Percentiles rank a stretch among this genome's conserved stretches.
These are phyloP conservation scores for Glycine soja DNA, from an alignment of 306 rosid genomes.

Conservation along the genomic window DNA sequence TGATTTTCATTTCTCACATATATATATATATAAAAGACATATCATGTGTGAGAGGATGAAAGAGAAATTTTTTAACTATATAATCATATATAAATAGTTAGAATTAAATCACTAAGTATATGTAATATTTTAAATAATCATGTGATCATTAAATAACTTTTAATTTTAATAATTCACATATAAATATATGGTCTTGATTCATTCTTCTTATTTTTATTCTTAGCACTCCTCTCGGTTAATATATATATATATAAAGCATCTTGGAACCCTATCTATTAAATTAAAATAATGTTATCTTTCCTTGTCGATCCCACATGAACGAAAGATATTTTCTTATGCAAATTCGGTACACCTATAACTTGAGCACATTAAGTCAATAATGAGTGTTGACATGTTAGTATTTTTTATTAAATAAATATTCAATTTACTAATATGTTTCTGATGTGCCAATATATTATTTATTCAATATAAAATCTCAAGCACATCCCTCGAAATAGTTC, in stretches of 20 bases:
- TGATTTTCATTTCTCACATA: too few relatives aligned
- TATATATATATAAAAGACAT: too few relatives aligned
- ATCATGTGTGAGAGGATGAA: too few relatives aligned
- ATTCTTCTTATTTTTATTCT: too few relatives aligned
- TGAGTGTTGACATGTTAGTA: not conserved
- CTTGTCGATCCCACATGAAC: not conserved
- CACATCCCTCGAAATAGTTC: conserved; percentile 3
- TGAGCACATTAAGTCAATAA: conserved; percentile 4
- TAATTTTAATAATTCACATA: too few relatives aligned
- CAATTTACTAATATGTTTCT: not conserved
- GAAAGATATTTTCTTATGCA: not conserved
- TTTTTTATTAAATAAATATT: not conserved
- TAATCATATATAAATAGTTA: too few relatives aligned
- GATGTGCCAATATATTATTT: not conserved
- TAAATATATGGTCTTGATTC: too few relatives aligned
- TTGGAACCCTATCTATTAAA: not conserved
- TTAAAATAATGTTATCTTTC: not conserved
- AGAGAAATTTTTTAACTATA: too few relatives aligned
- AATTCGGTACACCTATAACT: not conserved
- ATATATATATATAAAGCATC: not conserved
- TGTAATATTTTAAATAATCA: too few relatives aligned
- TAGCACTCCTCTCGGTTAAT: too few relatives aligned
- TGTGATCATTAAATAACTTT: too few relatives aligned
- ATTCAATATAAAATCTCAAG: not conserved
- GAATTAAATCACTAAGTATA: too few relatives aligned